Evolutionary conservation across 345 rosid species (phyloP), one percentile per base, ranked within the genome.

Genomic region (Populus ilicifolia): DNA sequence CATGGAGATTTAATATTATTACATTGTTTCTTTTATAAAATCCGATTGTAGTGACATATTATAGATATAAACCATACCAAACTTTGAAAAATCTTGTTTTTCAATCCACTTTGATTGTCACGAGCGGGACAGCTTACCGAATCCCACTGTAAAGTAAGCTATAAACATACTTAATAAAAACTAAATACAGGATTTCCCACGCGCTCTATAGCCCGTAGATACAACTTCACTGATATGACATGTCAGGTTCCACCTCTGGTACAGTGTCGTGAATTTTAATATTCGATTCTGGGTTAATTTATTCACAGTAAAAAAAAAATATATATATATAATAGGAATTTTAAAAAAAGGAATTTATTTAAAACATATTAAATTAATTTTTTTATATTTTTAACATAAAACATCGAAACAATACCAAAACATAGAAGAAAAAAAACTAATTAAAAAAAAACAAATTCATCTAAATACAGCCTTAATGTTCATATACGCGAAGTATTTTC

Each of bases 111-210:
- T 78, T 23, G 65, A 71, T 67, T 9, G 6, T 63, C 83, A 78
- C 54, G 61, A 13, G 5, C 1, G 16, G 6, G 87, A 84, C 83
- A 70, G 10, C 81, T 78, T 70, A 81, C 41, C 88, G 67, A 79
- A 78, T 66, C 65, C 74, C 68, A 48, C 38, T 25, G 38, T 6
- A 14, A 43, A 35, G 52, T n/a, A 59, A 80, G 12, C 36, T 44
- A 50, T 20, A 5, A 21, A 16, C 17, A 23, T 17, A 39, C 12
- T 3, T 16, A 21, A 8, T 66, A 29, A n/a, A 71, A 18, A 66
- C 59, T 8, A 75, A 23, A 4, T 16, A 10, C 23, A 59, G 10
- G 30, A 38, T 12, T 48, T 4, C 39, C 39, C 43, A 17, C 52
- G 2, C 27, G 48, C 56, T 56, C 54, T 66, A 33, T 12, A 12